Evolutionary conservation across 352 stramenopile genomes (phyloP).

Genomic region (Saprolegnia parasitica): DNA sequence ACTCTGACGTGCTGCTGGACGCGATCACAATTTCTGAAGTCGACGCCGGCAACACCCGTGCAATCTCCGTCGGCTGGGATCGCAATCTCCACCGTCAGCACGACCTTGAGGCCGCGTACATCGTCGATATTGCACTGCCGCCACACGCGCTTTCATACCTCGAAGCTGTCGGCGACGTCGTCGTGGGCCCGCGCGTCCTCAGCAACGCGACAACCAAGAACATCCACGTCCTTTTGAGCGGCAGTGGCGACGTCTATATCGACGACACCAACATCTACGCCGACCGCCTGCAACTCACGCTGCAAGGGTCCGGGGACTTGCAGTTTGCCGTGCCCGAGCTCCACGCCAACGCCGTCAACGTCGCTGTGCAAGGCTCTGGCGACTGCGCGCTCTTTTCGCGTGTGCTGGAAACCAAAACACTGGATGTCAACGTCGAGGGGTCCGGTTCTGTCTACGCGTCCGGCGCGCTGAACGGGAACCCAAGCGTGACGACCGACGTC

Average conservation of each 20-base stretch:
- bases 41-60: not conserved
- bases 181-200: not conserved
- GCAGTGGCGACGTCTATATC: not conserved
- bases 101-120: not conserved
- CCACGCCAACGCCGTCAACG: not conserved
- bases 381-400: not conserved
- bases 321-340: not conserved
- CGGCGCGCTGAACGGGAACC: not conserved
- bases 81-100: not conserved
- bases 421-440: not conserved
- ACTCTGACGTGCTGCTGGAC: not conserved
- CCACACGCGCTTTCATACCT: not conserved
- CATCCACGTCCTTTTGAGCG: not conserved
- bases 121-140: slow-evolving; percentile 1
- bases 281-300: not conserved
- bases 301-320: not conserved
- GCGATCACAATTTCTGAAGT: not conserved
- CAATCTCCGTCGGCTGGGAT: not conserved
- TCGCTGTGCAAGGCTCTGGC: not conserved
- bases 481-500: not conserved
- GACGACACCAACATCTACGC: not conserved
- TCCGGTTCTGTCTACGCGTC: not conserved
- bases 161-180: not conserved
- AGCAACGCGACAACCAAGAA: not conserved
- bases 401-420: not conserved